Evolutionary conservation across 176 grass and related monocot genomes (phyloP), one percentile per base, ranked within the genome.

Genomic region (Aegilops umbellulata): DNA sequence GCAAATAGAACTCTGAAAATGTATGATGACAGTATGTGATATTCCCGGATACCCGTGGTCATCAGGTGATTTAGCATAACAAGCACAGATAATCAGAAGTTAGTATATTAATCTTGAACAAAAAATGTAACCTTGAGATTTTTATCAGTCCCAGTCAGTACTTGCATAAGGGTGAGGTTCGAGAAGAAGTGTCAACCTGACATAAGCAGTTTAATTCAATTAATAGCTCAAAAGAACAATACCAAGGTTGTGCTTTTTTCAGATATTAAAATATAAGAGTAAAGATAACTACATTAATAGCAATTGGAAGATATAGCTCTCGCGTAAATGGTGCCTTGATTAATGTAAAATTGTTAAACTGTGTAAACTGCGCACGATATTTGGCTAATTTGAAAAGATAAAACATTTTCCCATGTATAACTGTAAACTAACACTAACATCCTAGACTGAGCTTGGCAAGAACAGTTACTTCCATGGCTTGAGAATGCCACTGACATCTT

Each of bases 111-210:
- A 34, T 41, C 60, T 77, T 12, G 61, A 80, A 47, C 26, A 81
- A 76, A 49, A 62, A n/a, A 36, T 61, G 8, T 3, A 32, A 97
- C 91, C 87, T 85, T 93, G 53, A 95, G 86, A 27, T 76, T 85
- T 87, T 83, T 87, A 69, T 91, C 91, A 80, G 51, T 95, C 55
- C 91, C 91, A 26, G 84, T 82, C 30, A 95, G 72, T 74, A 91
- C 86, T 57, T 88, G 86, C 80, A 95, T 77, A 27, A 95, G 88
- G 39, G 91, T 89, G 90, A 84, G 93, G 93, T 64, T 90, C 90
- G 1, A 95, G 91, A 64, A 95, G 90, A 87, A 95, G 86, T 69
- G 93, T 93, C 90, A 92, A 83, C 88, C 93, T 95, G 89, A 87
- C n/a, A 91, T 19, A 72, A 83, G 70, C 51, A 73, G 32, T 78